Evolutionary conservation across 371 early-diverging fungal species (phyloP).

Genomic region (Polyrhizophydium stewartii): DNA sequence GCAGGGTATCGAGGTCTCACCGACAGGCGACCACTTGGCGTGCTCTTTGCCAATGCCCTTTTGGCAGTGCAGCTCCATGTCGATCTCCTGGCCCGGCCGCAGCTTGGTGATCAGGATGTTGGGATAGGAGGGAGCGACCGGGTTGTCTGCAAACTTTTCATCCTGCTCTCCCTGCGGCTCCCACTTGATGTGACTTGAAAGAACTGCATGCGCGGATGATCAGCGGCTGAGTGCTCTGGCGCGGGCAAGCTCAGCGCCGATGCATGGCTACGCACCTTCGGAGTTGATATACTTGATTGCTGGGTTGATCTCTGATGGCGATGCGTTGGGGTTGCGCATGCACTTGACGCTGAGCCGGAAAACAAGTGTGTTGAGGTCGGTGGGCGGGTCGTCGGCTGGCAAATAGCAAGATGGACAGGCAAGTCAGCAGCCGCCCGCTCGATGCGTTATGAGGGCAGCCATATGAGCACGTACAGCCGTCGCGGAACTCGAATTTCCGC

Average conservation of each 20-base stretch:
- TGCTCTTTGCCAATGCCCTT: conserved; percentile 97
- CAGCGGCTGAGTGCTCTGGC: no score
- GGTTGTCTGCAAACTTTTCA: conserved; percentile 54
- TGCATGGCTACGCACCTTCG: conserved; percentile 35
- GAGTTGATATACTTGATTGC: conserved; percentile 63
- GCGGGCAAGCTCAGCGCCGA: not conserved
- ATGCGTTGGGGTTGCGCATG: conserved; percentile 56
- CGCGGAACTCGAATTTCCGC: conserved; percentile 62
- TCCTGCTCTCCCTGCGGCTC: conserved; percentile 87
- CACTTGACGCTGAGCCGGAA: conserved; percentile 81
- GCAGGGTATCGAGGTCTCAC: no score
- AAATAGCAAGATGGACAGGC: not conserved
- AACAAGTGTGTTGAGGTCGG: conserved; percentile 93
- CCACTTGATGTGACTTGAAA: conserved; percentile 80
- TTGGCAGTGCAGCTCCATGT: conserved; percentile 83
- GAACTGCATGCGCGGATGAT: conserved; percentile 55
- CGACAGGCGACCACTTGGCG: conserved; percentile 98
- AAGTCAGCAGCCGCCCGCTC: not conserved
- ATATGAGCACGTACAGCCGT: conserved; percentile 43
- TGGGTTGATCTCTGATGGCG: conserved; percentile 66
- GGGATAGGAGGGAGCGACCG: conserved; percentile 74
- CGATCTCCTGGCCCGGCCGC: conserved; percentile 87
- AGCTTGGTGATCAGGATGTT: conserved; percentile 95
- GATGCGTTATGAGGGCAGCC: not conserved
- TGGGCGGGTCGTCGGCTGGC: conserved; percentile 63